Evolutionary conservation across 768 basidiomycete species (phyloP), one percentile per base, ranked within the genome.

Genomic region (Amanita jacksonii): DNA sequence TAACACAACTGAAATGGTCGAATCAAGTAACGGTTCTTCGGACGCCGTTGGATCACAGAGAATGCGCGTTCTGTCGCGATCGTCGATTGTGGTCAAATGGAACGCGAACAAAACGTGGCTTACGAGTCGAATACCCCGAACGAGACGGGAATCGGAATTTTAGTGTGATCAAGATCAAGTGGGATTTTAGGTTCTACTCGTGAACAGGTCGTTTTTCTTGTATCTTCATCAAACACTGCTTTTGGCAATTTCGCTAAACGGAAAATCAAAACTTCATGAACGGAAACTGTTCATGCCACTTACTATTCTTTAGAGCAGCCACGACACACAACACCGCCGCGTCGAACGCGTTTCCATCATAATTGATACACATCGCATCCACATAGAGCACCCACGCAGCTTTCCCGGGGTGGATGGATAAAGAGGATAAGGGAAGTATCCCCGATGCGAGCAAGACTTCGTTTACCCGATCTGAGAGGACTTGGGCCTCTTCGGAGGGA

Each of bases 271-370:
- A 4, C 9, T 19, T n/a, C 1, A 24, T 25, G 8, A 8, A 23
- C 12, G 18, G 16, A 16, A n/a, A 7, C 10, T 20, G 24, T 7
- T 4, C n/a, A 12, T 12, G 1, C 15, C 18, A 16, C 85, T 38
- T 52, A 94, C 92, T 85, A 49, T 91, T 89, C 58, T 69, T 74
- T 34, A 98, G 65, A 4, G 94, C 92, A 7, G 85, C 79, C 38
- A 91, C 76, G 70, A 93, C 85, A 0, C 90, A 89, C 16, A 97
- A 58, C 8, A 97, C 69, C 0, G 88, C 74, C 1, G 96, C 90
- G 51, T 99, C 96, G 47, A 93, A 90, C 1, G 74, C 85, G 56
- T 97, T 98, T 4, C 96, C 96, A 58, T 98, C 93, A 57, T 94
- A 96, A 64, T 96, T 98, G 51, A 99, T 88, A 58, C 94, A 97